These are phyloP conservation scores for Talaromyces pinophilus DNA, from an alignment of 2,329 filamentous ascomycete genomes.

Conservation along the genomic window DNA sequence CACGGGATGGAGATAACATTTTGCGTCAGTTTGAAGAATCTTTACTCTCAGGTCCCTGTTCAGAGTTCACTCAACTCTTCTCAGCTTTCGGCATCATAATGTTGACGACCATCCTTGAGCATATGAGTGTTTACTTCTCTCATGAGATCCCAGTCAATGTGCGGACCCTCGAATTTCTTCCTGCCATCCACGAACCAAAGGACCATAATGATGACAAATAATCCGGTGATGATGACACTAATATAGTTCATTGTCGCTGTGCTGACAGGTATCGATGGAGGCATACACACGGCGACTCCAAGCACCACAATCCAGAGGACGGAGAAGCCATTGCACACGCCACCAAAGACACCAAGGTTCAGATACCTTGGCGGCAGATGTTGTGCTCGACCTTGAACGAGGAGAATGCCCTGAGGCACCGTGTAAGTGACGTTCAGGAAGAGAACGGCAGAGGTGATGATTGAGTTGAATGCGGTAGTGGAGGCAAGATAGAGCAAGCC, in stretches of 20 bases:
- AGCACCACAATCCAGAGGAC: not conserved
- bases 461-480: conserved; percentile 46
- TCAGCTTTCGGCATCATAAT: not conserved
- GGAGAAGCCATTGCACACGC: not conserved
- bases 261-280: not conserved
- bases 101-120: not conserved
- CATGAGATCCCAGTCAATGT: conserved; percentile 7
- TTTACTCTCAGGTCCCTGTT: not conserved
- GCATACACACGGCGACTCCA: not conserved
- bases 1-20: not conserved
- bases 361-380: not conserved
- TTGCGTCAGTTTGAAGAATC: not conserved
- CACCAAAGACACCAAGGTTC: not conserved
- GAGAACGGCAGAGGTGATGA: conserved; percentile 50
- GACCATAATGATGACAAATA: not conserved
- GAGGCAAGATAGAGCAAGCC: conserved; percentile 52
- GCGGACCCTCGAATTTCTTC: not conserved
- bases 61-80: not conserved
- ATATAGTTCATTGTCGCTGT: not conserved
- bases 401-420: conserved; percentile 50
- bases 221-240: not conserved
- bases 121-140: conserved; percentile 12
- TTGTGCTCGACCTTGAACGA: conserved; percentile 43
- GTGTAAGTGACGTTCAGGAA: conserved; percentile 53
- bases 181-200: not conserved